Conservation (phyloP, 495 filamentous ascomycete species). For the Penicillium herquei region DNA sequence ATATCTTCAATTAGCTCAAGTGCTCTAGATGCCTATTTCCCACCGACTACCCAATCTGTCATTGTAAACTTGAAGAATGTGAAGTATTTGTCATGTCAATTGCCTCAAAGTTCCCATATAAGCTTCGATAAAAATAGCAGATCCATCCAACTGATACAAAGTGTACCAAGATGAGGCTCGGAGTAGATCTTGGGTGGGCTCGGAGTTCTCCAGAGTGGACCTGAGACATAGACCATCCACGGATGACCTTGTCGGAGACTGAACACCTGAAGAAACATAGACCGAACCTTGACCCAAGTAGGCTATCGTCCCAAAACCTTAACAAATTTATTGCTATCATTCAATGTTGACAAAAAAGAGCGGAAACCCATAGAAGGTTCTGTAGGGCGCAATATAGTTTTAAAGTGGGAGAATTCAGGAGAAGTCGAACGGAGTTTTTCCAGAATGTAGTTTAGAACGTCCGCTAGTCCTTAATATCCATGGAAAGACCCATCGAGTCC, state of each 20-base stretch:
- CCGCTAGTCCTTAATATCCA: constrained; percentile 11
- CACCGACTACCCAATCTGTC: neutral
- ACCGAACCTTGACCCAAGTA: constrained; percentile 10
- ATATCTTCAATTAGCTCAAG: neutral
- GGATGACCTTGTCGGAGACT: constrained; percentile 6
- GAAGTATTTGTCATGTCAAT: neutral
- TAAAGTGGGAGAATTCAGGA: constrained; percentile 7
- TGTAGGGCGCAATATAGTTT: constrained; percentile 16
- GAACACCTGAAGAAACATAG: constrained; percentile 16
- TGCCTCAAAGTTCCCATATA: neutral
- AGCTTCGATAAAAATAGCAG: neutral
- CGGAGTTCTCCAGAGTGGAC: constrained; percentile 1
- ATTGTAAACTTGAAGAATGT: neutral
- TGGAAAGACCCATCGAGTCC: neutral
- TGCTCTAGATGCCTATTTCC: too few species aligned
- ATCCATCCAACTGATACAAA: neutral
- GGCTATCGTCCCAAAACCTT: neutral
- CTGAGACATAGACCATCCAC: neutral
- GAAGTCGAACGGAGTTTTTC: constrained; percentile 22
- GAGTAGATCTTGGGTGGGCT: too few species aligned
- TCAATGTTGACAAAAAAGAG: neutral
- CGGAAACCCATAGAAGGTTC: neutral
- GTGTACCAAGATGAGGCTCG: constrained; percentile 1
- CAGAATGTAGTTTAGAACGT: constrained; percentile 27
- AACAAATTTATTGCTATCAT: neutral